phyloP scores from a whole-genome alignment of 176 grass and related monocot species.

The Oryza australiensis region DNA sequence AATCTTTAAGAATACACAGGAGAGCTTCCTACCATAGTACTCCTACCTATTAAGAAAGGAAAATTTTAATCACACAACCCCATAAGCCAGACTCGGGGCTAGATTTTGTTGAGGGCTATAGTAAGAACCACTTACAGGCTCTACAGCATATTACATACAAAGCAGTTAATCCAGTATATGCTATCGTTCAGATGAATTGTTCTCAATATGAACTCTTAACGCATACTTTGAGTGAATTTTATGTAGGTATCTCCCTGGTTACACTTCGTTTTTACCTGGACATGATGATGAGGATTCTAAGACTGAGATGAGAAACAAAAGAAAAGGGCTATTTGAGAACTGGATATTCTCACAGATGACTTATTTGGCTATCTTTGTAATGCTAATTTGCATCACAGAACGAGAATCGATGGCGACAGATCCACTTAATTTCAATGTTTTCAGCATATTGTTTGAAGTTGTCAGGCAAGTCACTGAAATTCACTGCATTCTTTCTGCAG shows the following conservation, averaged over 20 bases:
- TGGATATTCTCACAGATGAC: constrained; percentile 66
- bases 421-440: constrained; percentile 81
- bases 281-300: constrained; percentile 20
- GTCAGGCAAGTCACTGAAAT: constrained; percentile 51
- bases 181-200: not conserved
- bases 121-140: not conserved
- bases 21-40: not conserved
- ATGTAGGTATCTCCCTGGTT: constrained; percentile 64
- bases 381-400: constrained; percentile 71
- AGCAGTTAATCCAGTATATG: not conserved
- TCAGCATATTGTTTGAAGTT: constrained; percentile 79
- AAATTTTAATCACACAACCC: not conserved
- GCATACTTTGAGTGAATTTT: constrained; percentile 4
- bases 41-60: not conserved
- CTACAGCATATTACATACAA: not conserved
- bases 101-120: not conserved
- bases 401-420: constrained; percentile 37
- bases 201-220: not conserved
- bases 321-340: constrained; percentile 44
- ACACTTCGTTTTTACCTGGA: constrained; percentile 50
- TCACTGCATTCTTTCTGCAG: not conserved
- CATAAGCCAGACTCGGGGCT: not conserved
- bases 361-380: constrained; percentile 59
- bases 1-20: not conserved
- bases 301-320: constrained; percentile 34